Base-by-base conservation (phyloP, 2,329 filamentous ascomycete species). In the Rasamsonia emersonii region DNA sequence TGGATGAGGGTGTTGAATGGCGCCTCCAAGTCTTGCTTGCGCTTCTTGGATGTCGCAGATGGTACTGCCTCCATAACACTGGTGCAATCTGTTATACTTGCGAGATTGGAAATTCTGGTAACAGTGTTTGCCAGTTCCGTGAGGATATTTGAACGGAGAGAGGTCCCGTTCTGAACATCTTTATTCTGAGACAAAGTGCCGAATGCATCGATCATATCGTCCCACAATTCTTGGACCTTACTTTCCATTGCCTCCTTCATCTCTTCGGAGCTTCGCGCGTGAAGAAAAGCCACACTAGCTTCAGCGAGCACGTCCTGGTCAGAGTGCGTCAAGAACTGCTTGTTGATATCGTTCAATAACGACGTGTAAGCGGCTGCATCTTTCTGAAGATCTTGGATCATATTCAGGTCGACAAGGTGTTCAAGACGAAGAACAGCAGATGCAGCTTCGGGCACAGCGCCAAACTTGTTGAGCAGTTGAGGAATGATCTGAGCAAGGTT, bases 301-400 rank as follows among this genome's bases (percentile, higher is more conserved):
- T 95, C 88, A 8, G 77, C 77, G 27, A 98, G 69, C 11, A 96
- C 88, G 34, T 75, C 75, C 46, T 84, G 82, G 49, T 93, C 85
- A 25, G 84, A 83, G 51, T 98, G 91, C n/a, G 86, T 78, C 47
- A 82, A 78, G 61, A 98, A 96, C 48, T 98, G 91, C 36, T 85
- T 86, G 56, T 84, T 86, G 46, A 96, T 86, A 49, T 95, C 88
- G 45, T 94, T 86, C 2, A 98, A 67, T 18, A 96, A 65, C 14
- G 80, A 77, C 5, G 79, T 75, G 51, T 93, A 93, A 2, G 78
- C 80, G 2, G 81, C 79, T 1, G 85, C 77, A 43, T 93, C 86
- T 53, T 94, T 86, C 31, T 88, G 80, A 21, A 96, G 67, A 49
- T 93, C 84, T 51, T 88, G 81, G 51, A 96, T 93, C 14, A 88